Evolutionary conservation across 345 rosid species (phyloP), one percentile per base, ranked within the genome.

Genomic region (Linum trigynum): DNA sequence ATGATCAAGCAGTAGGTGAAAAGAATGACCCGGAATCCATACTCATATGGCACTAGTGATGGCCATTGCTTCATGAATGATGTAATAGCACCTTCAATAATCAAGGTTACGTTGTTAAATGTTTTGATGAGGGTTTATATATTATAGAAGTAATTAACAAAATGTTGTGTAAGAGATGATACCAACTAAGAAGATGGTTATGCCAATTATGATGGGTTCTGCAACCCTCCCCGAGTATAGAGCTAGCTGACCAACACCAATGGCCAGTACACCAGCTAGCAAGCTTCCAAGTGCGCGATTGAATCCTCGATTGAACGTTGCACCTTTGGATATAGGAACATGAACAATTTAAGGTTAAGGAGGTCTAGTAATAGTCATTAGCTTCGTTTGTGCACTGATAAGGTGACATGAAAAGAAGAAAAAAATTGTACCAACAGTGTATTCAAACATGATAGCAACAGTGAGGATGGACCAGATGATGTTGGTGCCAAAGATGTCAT

Each of bases 401-500:
- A 23, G 32, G 32, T 23, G 32, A 23, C 32, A 23, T 23, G 32
- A 23, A 23, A 23, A 23, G 32, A 23, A 23, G 32, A 23, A 23
- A 1, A 63, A 8, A 35, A 32, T 39, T 84, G 3, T 81, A 82
- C 92, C 92, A 2, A 84, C 92, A 37, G 89, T 82, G 65, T 77
- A 81, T 74, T 86, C 92, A 61, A 84, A 84, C 89, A 80, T 84
- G 73, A 82, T 78, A 39, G 89, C 89, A 36, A 86, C 92, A 1
- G 92, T 86, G 63, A 86, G 86, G 69, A 86, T 80, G 57, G 87
- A 86, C 92, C 92, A 86, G 5, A 86, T 80, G 69, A 86, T 82
- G 57, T 72, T 78, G 66, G 79, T 70, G 55, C 92, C 92, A 62
- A 86, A 84, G 32, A 79, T 72, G 45, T 82, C 83, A 66, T 80